phyloP scores from a whole-genome alignment of 176 grass and related monocot genomes.

The Pontederia paniculata region DNA sequence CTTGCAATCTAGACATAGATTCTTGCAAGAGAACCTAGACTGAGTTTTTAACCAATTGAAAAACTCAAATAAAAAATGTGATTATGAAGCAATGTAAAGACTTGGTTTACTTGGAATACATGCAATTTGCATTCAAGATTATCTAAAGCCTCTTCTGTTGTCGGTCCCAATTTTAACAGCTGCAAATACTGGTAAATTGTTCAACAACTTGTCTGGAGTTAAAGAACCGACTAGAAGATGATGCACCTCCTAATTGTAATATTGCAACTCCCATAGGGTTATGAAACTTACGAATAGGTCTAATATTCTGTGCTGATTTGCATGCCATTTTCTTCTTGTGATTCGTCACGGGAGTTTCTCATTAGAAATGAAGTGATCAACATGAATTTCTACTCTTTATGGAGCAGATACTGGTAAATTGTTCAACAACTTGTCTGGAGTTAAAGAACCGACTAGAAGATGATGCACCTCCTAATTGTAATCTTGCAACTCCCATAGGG shows the following conservation, averaged over 20 bases:
- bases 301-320: slow-evolving; percentile 12
- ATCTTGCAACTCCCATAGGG: slow-evolving; percentile 34
- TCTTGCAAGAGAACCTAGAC: too few relatives aligned
- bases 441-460: slow-evolving; percentile 46
- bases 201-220: slow-evolving; percentile 58
- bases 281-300: slow-evolving; percentile 38
- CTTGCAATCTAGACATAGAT: too few relatives aligned
- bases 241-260: slow-evolving; percentile 28
- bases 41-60: slow-evolving; percentile 85
- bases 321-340: slow-evolving; percentile 27
- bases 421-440: slow-evolving; percentile 50
- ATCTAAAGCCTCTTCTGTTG: slow-evolving; percentile 57
- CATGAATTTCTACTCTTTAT: slow-evolving; percentile 33
- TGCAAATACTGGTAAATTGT: slow-evolving; percentile 73
- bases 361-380: slow-evolving; percentile 37
- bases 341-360: slow-evolving; percentile 23
- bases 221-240: slow-evolving; percentile 36
- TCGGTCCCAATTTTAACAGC: slow-evolving; percentile 79
- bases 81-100: slow-evolving; percentile 73
- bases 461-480: slow-evolving; percentile 30
- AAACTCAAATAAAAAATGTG: slow-evolving; percentile 53
- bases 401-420: too few relatives aligned
- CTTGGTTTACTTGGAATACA: slow-evolving; percentile 81
- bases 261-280: slow-evolving; percentile 32
- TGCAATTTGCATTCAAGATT: slow-evolving; percentile 65